A percentile compares a stretch with the other conserved stretches of the same genome.
These are phyloP conservation scores for Penicillium waksmanii DNA, from an alignment of 495 filamentous ascomycete species.

Conservation along the genomic window DNA sequence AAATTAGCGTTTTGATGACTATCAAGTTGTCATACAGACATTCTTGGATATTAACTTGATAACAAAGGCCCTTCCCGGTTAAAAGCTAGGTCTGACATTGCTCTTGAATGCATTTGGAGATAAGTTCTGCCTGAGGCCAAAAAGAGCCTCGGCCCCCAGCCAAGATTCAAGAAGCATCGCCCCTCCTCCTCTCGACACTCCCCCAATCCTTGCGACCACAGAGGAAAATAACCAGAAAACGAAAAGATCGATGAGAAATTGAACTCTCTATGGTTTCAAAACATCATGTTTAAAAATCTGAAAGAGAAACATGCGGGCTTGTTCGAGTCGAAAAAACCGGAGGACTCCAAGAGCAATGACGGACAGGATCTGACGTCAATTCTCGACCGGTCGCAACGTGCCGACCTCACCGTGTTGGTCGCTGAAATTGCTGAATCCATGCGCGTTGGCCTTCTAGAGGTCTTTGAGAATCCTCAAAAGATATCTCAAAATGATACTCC, in stretches of 20 bases:
- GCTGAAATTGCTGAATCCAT: conserved; percentile 48
- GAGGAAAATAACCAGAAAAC: neutral
- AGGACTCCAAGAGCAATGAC: conserved; percentile 30
- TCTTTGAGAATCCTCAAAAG: conserved; percentile 37
- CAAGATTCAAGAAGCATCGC: conserved; percentile 3
- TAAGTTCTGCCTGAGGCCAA: conserved; percentile 10
- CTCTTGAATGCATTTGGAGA: neutral
- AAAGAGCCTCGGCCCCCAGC: conserved; percentile 1
- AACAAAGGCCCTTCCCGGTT: too few species aligned
- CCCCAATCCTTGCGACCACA: neutral
- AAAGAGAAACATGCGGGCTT: conserved; percentile 42
- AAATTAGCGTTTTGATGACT: too few species aligned
- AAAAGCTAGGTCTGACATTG: too few species aligned
- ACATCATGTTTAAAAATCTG: conserved; percentile 43
- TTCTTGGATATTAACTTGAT: too few species aligned
- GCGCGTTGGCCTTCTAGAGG: conserved; percentile 45
- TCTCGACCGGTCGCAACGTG: conserved; percentile 52
- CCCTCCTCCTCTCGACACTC: conserved; percentile 6
- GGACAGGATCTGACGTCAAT: conserved; percentile 54
- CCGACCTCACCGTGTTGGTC: conserved; percentile 52
- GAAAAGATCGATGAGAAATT: neutral
- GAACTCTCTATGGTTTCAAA: neutral
- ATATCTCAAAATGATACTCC: conserved; percentile 10
- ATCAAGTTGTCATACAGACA: too few species aligned
- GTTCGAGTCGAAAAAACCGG: conserved; percentile 37